A percentile compares a stretch with the other conserved stretches of the same genome.
Evolutionary conservation across 2,329 filamentous ascomycete species (phyloP).

Genomic region (Zymoseptoria brevis): DNA sequence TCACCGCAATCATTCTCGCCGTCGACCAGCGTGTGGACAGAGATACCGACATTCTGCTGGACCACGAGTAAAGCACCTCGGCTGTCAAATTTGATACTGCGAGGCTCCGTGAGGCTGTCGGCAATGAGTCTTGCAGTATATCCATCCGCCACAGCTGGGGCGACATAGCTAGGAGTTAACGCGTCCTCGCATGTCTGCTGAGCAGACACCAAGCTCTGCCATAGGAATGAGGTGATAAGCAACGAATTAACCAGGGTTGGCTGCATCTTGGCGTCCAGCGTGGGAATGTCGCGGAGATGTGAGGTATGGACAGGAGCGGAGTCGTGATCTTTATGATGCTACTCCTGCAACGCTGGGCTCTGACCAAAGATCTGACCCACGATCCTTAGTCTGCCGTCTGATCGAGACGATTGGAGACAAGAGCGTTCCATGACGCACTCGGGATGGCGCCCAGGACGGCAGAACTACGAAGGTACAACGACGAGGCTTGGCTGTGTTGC

Average conservation of each 20-base stretch:
- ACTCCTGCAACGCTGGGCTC: neutral
- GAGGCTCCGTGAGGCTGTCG: constrained; percentile 37
- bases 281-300: neutral
- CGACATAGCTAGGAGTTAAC: constrained; percentile 21
- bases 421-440: neutral
- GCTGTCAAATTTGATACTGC: constrained; percentile 41
- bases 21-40: neutral
- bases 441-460: neutral
- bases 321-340: neutral
- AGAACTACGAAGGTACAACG: neutral
- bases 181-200: neutral
- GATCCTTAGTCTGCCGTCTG: neutral
- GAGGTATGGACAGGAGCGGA: neutral
- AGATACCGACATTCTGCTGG: constrained; percentile 29
- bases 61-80: constrained; percentile 43
- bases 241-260: neutral
- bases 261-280: neutral
- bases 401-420: neutral
- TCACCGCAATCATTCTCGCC: neutral
- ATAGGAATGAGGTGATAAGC: neutral
- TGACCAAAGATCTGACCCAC: neutral
- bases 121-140: constrained; percentile 40
- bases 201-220: neutral
- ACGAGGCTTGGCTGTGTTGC: neutral
- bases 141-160: constrained; percentile 36